Base-by-base conservation (phyloP, 1,139 yeast genomes). In the Blastobotrys petasosporus region DNA sequence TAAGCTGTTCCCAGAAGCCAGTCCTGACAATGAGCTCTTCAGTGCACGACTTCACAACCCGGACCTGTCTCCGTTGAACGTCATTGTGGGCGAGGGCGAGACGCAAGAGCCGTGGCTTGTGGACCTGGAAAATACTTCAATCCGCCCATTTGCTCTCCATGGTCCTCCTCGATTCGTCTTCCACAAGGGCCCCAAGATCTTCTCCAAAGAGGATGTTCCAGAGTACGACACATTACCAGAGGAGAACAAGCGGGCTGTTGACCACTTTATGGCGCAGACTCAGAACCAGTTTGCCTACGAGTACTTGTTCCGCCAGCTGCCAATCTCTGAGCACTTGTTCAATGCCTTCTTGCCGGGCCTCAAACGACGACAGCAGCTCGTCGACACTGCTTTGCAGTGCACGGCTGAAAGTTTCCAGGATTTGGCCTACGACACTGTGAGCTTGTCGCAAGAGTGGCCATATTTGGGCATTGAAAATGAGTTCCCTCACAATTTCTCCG, bases 271-370 rank as follows among this genome's bases (percentile, higher is more conserved):
- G 62, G 82, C 80, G 56, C 81, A 90, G 65, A 88, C 97, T 6
- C 82, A 96, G 73, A 87, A 88, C 63, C 95, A 90, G 67, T 81
- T 85, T 56, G 68, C 85, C 48, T 92, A 94, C 90, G 97, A 90
- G 66, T 67, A 76, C 52, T 77, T 81, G 37, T 72, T 90, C 57
- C 85, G 85, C 61, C 75, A 77, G 44, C 45, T 50, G 17, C 34
- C 47, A 13, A 40, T 12, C 11, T 48, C 48, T 5, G 59, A 68
- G 12, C 79, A 79, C 46, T 73, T 88, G 54, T 79, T 90, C 56
- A 85, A 86, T 9, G 79, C 92, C 9, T 66, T 63, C 54, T 57
- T 66, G 44, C 73, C 73, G 1, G 56, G 59, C 39, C 51, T 65
- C 41, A 68, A 68, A 59, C 61, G 69, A 32, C 62, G 69, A 4